Conservation (phyloP, 208 protist genomes). For the Wallacemonas collosoma region DNA sequence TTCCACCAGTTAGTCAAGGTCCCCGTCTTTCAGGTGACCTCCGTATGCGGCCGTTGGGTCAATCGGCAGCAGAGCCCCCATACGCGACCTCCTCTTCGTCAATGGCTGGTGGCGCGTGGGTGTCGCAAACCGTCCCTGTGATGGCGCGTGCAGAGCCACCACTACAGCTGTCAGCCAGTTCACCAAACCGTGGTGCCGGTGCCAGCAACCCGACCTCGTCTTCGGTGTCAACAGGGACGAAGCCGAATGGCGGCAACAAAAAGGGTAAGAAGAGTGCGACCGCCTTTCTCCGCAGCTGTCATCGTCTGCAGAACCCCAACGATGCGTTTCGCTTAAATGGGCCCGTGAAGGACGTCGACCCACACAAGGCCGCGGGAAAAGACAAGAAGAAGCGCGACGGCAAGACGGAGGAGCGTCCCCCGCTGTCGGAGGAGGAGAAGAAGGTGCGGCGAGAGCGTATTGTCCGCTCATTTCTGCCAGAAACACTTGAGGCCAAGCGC, state of each 20-base stretch:
- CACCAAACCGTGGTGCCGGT: too few relatives aligned
- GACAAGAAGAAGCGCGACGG: background rate
- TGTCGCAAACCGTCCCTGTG: background rate
- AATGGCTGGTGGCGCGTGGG: background rate
- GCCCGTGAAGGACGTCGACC: slow-evolving; percentile 19
- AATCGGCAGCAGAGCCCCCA: background rate
- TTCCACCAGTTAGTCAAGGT: background rate
- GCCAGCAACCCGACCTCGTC: too few relatives aligned
- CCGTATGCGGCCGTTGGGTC: background rate
- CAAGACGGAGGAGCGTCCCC: background rate
- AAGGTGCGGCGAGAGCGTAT: slow-evolving; percentile 16
- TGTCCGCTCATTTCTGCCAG: slow-evolving; percentile 32
- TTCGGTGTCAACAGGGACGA: too few relatives aligned
- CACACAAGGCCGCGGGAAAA: background rate
- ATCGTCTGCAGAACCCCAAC: slow-evolving; percentile 35
- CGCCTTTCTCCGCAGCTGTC: slow-evolving; percentile 36
- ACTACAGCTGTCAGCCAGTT: too few relatives aligned
- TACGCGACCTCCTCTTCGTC: background rate
- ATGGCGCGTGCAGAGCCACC: background rate
- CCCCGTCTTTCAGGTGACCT: too few relatives aligned
- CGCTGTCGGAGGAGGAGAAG: slow-evolving; percentile 21
- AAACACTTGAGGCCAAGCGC: background rate
- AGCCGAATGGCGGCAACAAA: too few relatives aligned
- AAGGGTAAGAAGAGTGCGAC: background rate
- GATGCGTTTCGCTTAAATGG: slow-evolving; percentile 39